Evolutionary conservation across 768 basidiomycete genomes (phyloP).

Genomic region (Boletus huronensis): DNA sequence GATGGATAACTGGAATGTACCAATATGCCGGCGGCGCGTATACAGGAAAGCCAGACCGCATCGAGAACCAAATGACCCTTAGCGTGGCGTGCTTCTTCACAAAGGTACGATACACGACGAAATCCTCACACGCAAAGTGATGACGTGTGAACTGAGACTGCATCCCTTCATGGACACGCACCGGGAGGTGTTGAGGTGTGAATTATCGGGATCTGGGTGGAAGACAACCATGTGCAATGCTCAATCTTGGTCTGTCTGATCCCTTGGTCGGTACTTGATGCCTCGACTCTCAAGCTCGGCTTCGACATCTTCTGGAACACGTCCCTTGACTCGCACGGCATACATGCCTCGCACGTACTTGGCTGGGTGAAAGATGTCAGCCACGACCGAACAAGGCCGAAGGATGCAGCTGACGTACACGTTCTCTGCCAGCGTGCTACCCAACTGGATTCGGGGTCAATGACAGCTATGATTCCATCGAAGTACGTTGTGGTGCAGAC

Average conservation of each 20-base stretch:
- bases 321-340: slow-evolving; percentile 84
- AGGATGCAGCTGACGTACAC: slow-evolving; percentile 48
- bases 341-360: slow-evolving; percentile 92
- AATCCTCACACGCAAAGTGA: slow-evolving; percentile 2
- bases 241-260: slow-evolving; percentile 74
- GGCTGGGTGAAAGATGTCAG: slow-evolving; percentile 43
- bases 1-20: not conserved
- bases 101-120: slow-evolving; percentile 1
- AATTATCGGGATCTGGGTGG: not conserved
- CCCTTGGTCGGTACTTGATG: slow-evolving; percentile 82
- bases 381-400: not conserved
- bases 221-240: slow-evolving; percentile 5
- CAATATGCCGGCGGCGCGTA: slow-evolving; percentile 3
- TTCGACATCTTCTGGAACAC: slow-evolving; percentile 82
- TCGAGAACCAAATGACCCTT: not conserved
- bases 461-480: slow-evolving; percentile 87
- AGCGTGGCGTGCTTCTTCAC: slow-evolving; percentile 1
- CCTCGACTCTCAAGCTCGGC: slow-evolving; percentile 72
- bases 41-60: slow-evolving; percentile 8
- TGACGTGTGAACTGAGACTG: slow-evolving; percentile 16
- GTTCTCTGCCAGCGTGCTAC: slow-evolving; percentile 95
- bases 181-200: not conserved
- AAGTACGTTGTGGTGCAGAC: slow-evolving; percentile 90
- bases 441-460: slow-evolving; percentile 88
- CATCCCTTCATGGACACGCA: not conserved